Percentiles rank a stretch among this genome's conserved stretches.
These are phyloP conservation scores for Knufia petricola DNA, from an alignment of 2,329 filamentous ascomycete genomes.

Conservation along the genomic window DNA sequence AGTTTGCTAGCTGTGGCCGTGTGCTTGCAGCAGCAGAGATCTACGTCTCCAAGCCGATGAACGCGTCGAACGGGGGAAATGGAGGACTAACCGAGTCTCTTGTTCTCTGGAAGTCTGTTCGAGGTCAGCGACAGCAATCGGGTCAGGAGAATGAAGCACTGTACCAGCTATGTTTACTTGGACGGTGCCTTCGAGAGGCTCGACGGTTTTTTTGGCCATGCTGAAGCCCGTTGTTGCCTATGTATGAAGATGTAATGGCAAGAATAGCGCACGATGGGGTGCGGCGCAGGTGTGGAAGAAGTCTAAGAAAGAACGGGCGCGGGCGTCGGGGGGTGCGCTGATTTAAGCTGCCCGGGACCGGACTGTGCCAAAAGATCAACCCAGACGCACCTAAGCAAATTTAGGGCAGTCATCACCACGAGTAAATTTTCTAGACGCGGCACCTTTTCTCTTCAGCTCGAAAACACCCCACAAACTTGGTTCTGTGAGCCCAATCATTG, in stretches of 20 bases:
- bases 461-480: not conserved
- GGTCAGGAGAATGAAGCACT: no score
- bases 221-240: not conserved
- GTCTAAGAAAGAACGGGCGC: not conserved
- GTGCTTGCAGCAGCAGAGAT: not conserved
- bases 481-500: constrained; percentile 1
- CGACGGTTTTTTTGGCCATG: constrained; percentile 23
- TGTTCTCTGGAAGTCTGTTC: constrained; percentile 62
- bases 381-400: not conserved
- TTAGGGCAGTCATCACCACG: constrained; percentile 3
- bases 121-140: no score
- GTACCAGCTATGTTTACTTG: constrained; percentile 46
- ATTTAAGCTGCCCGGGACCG: no score
- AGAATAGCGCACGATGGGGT: not conserved
- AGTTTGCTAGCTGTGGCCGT: not conserved
- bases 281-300: constrained; percentile 2
- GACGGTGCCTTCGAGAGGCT: constrained; percentile 24
- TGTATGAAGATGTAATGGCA: not conserved
- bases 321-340: constrained; percentile 2
- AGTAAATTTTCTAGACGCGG: no score
- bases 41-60: not conserved
- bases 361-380: constrained; percentile 6
- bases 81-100: constrained; percentile 60
- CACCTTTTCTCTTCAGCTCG: not conserved
- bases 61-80: constrained; percentile 1